Evolutionary conservation across 345 rosid species (phyloP).

Genomic region (Eucalyptus virginea): DNA sequence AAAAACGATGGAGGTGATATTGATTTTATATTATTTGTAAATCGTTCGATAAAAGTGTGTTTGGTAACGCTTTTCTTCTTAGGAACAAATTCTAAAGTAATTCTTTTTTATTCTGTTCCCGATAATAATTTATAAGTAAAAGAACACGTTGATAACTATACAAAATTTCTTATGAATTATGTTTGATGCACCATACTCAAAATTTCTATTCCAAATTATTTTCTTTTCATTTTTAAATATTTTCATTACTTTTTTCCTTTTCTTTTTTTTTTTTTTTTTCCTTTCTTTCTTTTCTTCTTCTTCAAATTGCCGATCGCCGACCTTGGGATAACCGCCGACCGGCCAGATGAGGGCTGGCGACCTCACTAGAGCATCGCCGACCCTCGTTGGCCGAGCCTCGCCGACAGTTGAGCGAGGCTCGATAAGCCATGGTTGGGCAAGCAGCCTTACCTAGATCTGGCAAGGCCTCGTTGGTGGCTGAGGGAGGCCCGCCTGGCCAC

Average conservation of each 20-base stretch:
- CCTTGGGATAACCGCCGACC: rapidly evolving
- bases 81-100: rapidly evolving
- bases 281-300: too few relatives aligned
- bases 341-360: rapidly evolving
- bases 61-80: too few relatives aligned
- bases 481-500: rapidly evolving
- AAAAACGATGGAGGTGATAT: neutral
- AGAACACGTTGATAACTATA: rapidly evolving
- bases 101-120: rapidly evolving
- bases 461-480: rapidly evolving
- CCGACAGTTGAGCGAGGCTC: rapidly evolving
- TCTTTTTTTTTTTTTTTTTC: rapidly evolving
- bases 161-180: too few relatives aligned
- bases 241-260: too few relatives aligned
- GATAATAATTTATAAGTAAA: rapidly evolving
- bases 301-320: rapidly evolving
- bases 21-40: neutral
- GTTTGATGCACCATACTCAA: rapidly evolving
- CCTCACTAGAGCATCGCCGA: rapidly evolving
- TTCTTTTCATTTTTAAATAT: too few relatives aligned
- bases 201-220: rapidly evolving
- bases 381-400: rapidly evolving
- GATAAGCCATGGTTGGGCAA: rapidly evolving
- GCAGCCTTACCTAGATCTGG: rapidly evolving
- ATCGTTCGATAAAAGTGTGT: rapidly evolving